Base-by-base conservation (phyloP, 2,329 filamentous ascomycete genomes). In the Myriangium duriaei region DNA sequence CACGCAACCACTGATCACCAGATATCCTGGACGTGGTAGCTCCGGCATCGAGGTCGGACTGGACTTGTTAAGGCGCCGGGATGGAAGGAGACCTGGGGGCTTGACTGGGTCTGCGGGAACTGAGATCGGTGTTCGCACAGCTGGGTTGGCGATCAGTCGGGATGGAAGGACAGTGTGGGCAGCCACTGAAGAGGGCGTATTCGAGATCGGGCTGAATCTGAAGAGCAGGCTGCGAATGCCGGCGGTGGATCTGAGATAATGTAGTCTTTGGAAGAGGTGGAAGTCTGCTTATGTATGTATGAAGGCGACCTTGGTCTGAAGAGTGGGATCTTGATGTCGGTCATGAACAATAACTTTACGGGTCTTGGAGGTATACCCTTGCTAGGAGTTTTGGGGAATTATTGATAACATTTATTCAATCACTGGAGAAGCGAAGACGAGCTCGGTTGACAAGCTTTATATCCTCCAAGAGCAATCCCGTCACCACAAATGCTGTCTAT, bases 181-280 rank as follows among this genome's bases (percentile, higher is more conserved):
- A 24, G 63, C 62, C 4, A 64, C 60, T 21, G 76, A 83, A 52
- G 76, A 82, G 47, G 81, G 81, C 40, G 79, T 87, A 38, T 83
- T 83, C 50, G 79, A 86, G 58, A 74, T 83, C 49, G 70, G 68
- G 21, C 68, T 87, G 46, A 76, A 84, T 52, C 49, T 76, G 12
- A 65, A 71, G 34, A 67, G 62, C 40, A 67, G 81, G 42, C 81
- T 75, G 55, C 55, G 52, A 29, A 61, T 57, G 43, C 58, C 61
- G 4, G 58, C 59, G 21, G 50, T 64, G 26, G 53, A 55, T 30
- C 56, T 56, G 15, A 50, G 57, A 30, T 63, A 47, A 43, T n/a
- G 4, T n/a, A 12, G 12, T 15, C 4, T n/a, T n/a, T n/a, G n/a
- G n/a, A n/a, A n/a, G n/a, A n/a, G n/a, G n/a, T n/a, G n/a, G n/a